Base-by-base conservation (phyloP, 2,329 filamentous ascomycete species). In the Aspergillus clavatus region DNA sequence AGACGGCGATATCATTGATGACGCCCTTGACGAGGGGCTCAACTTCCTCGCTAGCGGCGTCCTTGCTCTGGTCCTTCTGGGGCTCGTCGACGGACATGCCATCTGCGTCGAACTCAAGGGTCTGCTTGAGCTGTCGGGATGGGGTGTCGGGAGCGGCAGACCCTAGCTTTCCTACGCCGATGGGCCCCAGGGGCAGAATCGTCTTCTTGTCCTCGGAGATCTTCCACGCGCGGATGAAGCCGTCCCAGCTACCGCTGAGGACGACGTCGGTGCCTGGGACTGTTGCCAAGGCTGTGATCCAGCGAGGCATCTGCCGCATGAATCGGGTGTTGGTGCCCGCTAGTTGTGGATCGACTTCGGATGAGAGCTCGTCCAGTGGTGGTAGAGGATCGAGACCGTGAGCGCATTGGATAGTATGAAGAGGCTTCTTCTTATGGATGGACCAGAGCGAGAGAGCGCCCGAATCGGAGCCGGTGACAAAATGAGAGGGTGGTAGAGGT, bases 211-310 rank as follows among this genome's bases (percentile, higher is more conserved):
- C 91, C 33, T 87, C 81, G 42, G 83, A 86, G 16, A 98, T 76
- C 49, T 79, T 82, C 93, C 93, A 98, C 4, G 84, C 84, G 40
- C 91, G 78, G 46, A 98, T 77, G 66, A 81, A 83, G 2, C 93
- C 93, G 63, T 95, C 93, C 90, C 91, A 98, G 68, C 89, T 95
- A 24, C 91, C 93, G 54, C 84, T 94, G 40, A 98, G 75, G 45
- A 98, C 81, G 40, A 95, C 74, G 60, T 98, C 89, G 4, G 89
- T 91, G 66, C 90, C 96, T 0, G 93, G 91, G 39, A 98, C 78
- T 0, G 88, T 86, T 39, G 83, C 77, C 35, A 98, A 74, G 5
- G 91, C 90, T 1, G 93, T 98, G 65, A 98, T 93, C 78, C 87
- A 94, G 62, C 91, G 79, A 3, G 93, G 87, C 48, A 54, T 84